These are phyloP conservation scores for Stemphylium beticola DNA, from an alignment of 2,329 filamentous ascomycete genomes.

Conservation along the genomic window DNA sequence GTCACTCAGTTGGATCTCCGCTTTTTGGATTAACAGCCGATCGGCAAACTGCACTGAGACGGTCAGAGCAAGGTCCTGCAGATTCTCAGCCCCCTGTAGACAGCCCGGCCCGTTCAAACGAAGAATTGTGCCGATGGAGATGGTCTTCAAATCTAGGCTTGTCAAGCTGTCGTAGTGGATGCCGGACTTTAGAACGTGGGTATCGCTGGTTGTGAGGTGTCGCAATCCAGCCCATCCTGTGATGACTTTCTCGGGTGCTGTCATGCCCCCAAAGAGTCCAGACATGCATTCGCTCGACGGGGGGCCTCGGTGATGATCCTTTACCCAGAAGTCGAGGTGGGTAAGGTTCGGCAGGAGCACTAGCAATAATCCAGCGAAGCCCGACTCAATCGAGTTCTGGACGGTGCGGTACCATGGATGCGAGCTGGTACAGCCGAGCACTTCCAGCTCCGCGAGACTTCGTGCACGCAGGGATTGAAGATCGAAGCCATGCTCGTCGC, in stretches of 20 bases:
- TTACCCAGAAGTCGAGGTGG: conserved; percentile 26
- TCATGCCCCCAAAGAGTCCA: conserved; percentile 26
- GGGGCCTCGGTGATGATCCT: conserved; percentile 24
- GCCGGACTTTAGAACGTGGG: conserved; percentile 22
- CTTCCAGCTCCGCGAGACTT: conserved; percentile 16
- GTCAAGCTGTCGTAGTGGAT: conserved; percentile 22
- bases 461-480: conserved; percentile 17
- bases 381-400: conserved; percentile 31
- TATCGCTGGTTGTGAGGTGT: conserved; percentile 23
- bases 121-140: conserved; percentile 24
- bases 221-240: conserved; percentile 14
- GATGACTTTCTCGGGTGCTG: conserved; percentile 10
- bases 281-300: conserved; percentile 28
- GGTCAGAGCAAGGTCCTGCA: conserved; percentile 20
- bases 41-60: conserved; percentile 28
- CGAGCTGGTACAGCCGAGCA: conserved; percentile 13
- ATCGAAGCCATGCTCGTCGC: conserved; percentile 19
- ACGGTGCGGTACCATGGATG: conserved; percentile 28
- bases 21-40: conserved; percentile 14
- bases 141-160: conserved; percentile 17
- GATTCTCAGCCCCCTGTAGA: conserved; percentile 21
- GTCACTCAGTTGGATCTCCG: conserved; percentile 22
- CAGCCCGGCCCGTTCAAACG: conserved; percentile 31
- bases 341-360: conserved; percentile 26
- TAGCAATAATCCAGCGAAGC: conserved; percentile 29